These are phyloP conservation scores for Ogataea paradorogensis DNA, from an alignment of 805 yeast species.

Conservation along the genomic window DNA sequence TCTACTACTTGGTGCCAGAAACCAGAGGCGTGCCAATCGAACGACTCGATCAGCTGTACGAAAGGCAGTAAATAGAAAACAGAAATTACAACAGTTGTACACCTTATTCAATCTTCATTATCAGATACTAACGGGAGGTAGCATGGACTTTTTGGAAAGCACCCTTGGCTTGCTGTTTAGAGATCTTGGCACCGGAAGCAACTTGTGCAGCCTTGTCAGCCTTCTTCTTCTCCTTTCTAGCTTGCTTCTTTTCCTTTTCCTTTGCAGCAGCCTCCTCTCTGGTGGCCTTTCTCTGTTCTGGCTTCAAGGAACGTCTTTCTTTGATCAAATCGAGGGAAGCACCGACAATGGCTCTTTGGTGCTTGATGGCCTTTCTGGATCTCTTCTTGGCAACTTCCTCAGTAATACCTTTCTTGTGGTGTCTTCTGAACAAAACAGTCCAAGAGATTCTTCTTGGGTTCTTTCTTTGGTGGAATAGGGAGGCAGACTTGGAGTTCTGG, in stretches of 20 bases:
- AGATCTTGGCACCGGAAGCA: constrained; percentile 74
- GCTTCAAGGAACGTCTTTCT: constrained; percentile 94
- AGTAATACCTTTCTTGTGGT: constrained; percentile 99
- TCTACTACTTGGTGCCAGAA: constrained; percentile 33
- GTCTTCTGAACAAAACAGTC: constrained; percentile 99
- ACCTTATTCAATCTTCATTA: constrained; percentile 9
- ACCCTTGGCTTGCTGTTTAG: constrained; percentile 97
- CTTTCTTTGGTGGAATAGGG: constrained; percentile 99
- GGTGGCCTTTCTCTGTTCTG: constrained; percentile 97
- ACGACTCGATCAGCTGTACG: constrained; percentile 25
- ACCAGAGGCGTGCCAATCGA: constrained; percentile 26
- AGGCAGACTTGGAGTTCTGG: constrained; percentile 95
- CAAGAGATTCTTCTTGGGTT: constrained; percentile 99
- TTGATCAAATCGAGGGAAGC: constrained; percentile 97
- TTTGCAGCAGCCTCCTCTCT: constrained; percentile 85
- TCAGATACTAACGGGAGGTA: constrained; percentile 78
- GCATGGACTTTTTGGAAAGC: constrained; percentile 96
- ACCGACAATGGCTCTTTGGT: constrained; percentile 99
- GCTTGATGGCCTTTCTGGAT: constrained; percentile 95
- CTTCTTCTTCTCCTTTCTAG: constrained; percentile 91
- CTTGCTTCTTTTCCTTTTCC: constrained; percentile 87
- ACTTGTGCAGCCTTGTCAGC: constrained; percentile 84
- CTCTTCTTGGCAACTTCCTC: constrained; percentile 98
- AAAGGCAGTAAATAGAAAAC: constrained; percentile 1
- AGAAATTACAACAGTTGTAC: constrained; percentile 6